Percentiles rank a stretch among this genome's conserved stretches.
phyloP scores from a whole-genome alignment of 306 rosid species.

The Cucurbita ficifolia region DNA sequence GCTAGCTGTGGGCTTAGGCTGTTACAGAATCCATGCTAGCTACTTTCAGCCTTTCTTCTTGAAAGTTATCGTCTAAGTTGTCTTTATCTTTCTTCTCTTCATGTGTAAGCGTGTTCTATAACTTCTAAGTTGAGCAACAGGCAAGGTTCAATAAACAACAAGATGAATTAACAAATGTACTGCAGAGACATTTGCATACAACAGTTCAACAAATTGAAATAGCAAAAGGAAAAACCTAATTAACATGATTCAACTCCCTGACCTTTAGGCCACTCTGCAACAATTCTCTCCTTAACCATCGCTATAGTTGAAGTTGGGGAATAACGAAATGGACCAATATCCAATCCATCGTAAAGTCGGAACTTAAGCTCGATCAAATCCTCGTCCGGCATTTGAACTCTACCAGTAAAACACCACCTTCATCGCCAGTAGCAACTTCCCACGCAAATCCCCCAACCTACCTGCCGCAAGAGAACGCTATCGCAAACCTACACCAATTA shows the following conservation, averaged over 20 bases:
- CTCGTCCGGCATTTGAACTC: slow-evolving; percentile 69
- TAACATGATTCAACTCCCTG: slow-evolving; percentile 3
- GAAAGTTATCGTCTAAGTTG: not conserved
- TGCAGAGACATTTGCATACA: not conserved
- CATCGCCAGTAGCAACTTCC: slow-evolving; percentile 1
- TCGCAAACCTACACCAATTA: not conserved
- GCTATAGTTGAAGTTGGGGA: slow-evolving; percentile 63
- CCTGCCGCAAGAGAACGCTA: not conserved
- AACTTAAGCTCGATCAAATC: slow-evolving; percentile 76
- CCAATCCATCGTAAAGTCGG: slow-evolving; percentile 81
- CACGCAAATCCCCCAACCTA: not conserved
- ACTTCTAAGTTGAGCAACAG: not conserved
- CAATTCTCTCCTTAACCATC: slow-evolving; percentile 61
- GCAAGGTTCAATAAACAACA: not conserved
- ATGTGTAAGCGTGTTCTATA: not conserved
- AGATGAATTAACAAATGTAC: not conserved
- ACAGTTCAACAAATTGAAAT: not conserved
- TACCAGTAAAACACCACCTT: slow-evolving; percentile 11
- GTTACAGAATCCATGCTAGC: not conserved
- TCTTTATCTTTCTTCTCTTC: not conserved
- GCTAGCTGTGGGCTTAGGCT: too few species aligned
- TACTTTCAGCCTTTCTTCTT: not conserved
- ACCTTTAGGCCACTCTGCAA: slow-evolving; percentile 91
- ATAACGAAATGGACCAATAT: slow-evolving; percentile 71
- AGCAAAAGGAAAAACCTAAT: not conserved